Evolutionary conservation across 2,329 filamentous ascomycete genomes (phyloP), one percentile per base, ranked within the genome.

Genomic region (Pseudovirgaria hyperparasitica): DNA sequence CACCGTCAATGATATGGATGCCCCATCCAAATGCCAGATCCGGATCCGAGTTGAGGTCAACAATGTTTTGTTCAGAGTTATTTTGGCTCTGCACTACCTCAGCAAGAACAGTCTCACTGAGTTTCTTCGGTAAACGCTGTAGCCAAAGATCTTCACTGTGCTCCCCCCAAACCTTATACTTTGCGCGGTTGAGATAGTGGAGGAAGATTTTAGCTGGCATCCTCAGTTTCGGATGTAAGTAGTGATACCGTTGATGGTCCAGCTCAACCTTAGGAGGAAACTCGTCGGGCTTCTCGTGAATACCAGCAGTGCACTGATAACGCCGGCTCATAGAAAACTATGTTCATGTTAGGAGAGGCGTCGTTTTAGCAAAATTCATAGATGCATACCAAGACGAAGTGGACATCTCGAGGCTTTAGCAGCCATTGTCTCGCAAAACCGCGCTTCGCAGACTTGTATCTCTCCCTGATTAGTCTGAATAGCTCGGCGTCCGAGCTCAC

Each of bases 191-290:
- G 6, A 35, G 19, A 22, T 32, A 35, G 13, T 35, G 32, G n/a
- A 32, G 26, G 19, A 35, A 35, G 9, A 33, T 24, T 15, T 35
- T 35, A n/a, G 16, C 30, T 13, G 30, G 32, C 32, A 35, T 35
- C 12, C 22, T 12, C 7, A 28, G 23, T 22, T 25, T 23, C 10
- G 30, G 30, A 25, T 22, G 23, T 15, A 32, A n/a, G 19, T 32
- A 35, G 15, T 32, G 26, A 17, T 33, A 35, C 8, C 32, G 30
- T 17, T 27, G 29, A 8, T 27, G 13, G n/a, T 35, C 30, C n/a
- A 35, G 22, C 24, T 35, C 32, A 9, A 23, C 8, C 16, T 32
- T 18, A 8, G 32, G 29, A 11, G 32, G 25, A 23, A 29, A 32
- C 13, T 26, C 27, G 16, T 29, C 22, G 5, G 30, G 27, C 11